Evolutionary conservation across 352 stramenopile species (phyloP), one percentile per base, ranked within the genome.

Genomic region (Pythium dissotocum): DNA sequence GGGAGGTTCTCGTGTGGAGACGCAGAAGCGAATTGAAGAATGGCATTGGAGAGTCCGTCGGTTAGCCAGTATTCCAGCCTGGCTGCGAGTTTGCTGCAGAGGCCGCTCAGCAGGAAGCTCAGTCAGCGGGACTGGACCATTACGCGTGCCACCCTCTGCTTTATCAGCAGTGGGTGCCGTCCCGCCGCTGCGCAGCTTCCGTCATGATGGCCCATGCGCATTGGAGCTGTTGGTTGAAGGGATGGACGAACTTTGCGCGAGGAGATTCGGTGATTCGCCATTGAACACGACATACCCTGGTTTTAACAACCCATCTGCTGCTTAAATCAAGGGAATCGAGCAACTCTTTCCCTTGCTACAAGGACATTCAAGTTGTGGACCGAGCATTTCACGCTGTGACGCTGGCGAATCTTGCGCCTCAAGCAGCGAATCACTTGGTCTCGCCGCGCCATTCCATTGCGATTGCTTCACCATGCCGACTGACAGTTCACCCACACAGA

Each of bases 21-120:
- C 42, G 42, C 8, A 4, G 42, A 51, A 6, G 42, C 42, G 46
- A 53, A 53, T 53, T 53, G 46, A n/a, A 53, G 46, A 53, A 53
- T 53, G 46, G 46, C 46, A 46, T n/a, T 42, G 38, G 38, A 46
- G 38, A 46, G 10, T 13, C 10, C 38, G 38, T 9, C 5, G 38
- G 38, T 14, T 9, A 46, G 18, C 38, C 18, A 14, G 38, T 9
- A 2, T 46, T 46, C 38, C 38, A 9, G 38, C 38, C 35, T 12
- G 35, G 35, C 35, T 24, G 21, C 21, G 21, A 24, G 21, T 24
- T 24, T 24, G 21, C 21, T 24, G 21, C 21, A 24, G 21, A 24
- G 21, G 21, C 21, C 21, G 21, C 21, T 24, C 21, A 24, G 21
- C 21, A 24, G 21, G 21, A 24, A 24, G 21, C 21, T 24, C 21